Percentiles rank a stretch among this genome's conserved stretches.
phyloP scores from a whole-genome alignment of 2,329 filamentous ascomycete genomes.

The Karstenula rhodostoma region DNA sequence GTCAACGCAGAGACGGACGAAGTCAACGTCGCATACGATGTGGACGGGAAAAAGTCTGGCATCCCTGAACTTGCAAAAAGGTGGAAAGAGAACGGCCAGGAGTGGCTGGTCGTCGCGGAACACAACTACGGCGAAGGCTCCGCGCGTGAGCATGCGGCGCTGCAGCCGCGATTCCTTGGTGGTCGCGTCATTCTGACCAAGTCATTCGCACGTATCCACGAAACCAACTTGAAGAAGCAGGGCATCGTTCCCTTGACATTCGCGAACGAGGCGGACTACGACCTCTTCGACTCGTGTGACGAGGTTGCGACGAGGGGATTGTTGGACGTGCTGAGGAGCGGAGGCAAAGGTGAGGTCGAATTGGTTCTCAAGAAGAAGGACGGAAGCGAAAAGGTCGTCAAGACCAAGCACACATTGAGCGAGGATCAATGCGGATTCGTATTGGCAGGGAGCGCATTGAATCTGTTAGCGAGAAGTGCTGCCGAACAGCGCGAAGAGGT shows the following conservation, averaged over 20 bases:
- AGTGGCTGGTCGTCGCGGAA: slow-evolving; percentile 96
- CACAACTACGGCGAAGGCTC: slow-evolving; percentile 97
- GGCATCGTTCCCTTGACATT: slow-evolving; percentile 95
- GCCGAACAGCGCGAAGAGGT: slow-evolving; percentile 47
- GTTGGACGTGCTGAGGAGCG: slow-evolving; percentile 78
- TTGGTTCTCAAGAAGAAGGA: slow-evolving; percentile 62
- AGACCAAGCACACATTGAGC: slow-evolving; percentile 86
- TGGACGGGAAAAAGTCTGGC: slow-evolving; percentile 74
- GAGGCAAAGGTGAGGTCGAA: slow-evolving; percentile 79
- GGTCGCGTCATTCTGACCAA: slow-evolving; percentile 85
- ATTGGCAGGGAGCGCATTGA: slow-evolving; percentile 90
- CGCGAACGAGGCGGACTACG: slow-evolving; percentile 86
- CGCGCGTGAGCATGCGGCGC: slow-evolving; percentile 86
- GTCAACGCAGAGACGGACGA: slow-evolving; percentile 91
- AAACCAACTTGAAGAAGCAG: slow-evolving; percentile 97
- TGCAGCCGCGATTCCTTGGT: slow-evolving; percentile 90
- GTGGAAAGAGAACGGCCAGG: slow-evolving; percentile 78
- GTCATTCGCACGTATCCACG: slow-evolving; percentile 90
- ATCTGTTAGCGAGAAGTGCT: slow-evolving; percentile 77
- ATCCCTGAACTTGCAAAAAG: slow-evolving; percentile 87
- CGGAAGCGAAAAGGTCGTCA: slow-evolving; percentile 73
- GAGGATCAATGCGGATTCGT: slow-evolving; percentile 93
- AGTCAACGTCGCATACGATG: slow-evolving; percentile 90
- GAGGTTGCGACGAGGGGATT: slow-evolving; percentile 83
- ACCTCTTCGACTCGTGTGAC: slow-evolving; percentile 82